Evolutionary conservation across 305 asterid species (phyloP).

Genomic region (Solanum aculeatissimum): DNA sequence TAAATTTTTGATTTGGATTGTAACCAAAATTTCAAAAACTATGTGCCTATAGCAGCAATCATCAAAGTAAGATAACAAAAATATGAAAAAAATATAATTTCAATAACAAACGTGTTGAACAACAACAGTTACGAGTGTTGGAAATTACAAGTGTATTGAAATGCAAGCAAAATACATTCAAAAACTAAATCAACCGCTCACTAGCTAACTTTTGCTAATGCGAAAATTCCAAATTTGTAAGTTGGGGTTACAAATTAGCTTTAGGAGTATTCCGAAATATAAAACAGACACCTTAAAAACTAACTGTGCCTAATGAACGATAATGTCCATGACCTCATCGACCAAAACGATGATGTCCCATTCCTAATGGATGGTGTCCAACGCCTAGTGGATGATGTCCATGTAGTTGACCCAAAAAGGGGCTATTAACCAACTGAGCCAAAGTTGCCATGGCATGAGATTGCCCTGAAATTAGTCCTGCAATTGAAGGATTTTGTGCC

Average conservation of each 20-base stretch:
- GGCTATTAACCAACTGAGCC: neutral
- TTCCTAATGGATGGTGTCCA: neutral
- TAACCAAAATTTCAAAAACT: neutral
- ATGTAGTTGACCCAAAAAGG: neutral
- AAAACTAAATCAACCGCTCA: neutral
- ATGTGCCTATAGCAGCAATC: neutral
- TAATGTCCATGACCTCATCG: neutral
- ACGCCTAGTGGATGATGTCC: neutral
- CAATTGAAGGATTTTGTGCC: conserved; percentile 17
- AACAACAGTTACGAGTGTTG: neutral
- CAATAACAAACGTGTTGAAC: neutral
- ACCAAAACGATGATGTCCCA: neutral
- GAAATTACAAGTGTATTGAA: neutral
- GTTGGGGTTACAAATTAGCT: neutral
- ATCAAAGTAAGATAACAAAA: neutral
- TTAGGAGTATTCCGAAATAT: neutral
- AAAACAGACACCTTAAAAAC: neutral
- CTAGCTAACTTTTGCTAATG: neutral
- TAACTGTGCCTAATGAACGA: neutral
- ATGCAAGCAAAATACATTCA: neutral
- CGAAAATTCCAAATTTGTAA: neutral
- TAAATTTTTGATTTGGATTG: neutral
- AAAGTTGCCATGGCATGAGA: conserved; percentile 21
- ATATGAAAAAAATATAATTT: neutral
- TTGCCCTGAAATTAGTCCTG: conserved; percentile 16